Percentiles rank a stretch among this genome's conserved stretches.
phyloP scores from a whole-genome alignment of 1,139 yeast genomes.

The Yamadazyma conglobata region DNA sequence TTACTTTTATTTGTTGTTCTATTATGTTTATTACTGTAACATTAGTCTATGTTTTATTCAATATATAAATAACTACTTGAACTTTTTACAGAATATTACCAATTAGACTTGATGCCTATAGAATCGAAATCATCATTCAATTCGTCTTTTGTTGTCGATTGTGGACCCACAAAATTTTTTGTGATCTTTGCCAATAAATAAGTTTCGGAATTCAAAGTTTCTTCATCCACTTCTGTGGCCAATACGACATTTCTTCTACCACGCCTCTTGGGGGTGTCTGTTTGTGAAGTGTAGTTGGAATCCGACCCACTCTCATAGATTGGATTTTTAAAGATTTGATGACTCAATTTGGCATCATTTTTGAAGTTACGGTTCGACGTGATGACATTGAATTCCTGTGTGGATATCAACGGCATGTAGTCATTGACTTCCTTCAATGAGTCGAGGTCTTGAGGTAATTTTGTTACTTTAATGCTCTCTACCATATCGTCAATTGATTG shows the following conservation, averaged over 20 bases:
- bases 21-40: slow-evolving; percentile 16
- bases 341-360: slow-evolving; percentile 21
- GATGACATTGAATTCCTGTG: slow-evolving; percentile 37
- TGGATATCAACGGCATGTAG: slow-evolving; percentile 41
- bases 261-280: slow-evolving; percentile 19
- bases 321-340: slow-evolving; percentile 40
- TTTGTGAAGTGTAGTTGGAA: slow-evolving; percentile 23
- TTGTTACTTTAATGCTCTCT: slow-evolving; percentile 7
- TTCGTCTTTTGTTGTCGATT: slow-evolving; percentile 34
- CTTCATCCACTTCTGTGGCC: slow-evolving; percentile 17
- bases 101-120: slow-evolving; percentile 36
- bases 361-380: slow-evolving; percentile 35
- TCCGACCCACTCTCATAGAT: slow-evolving; percentile 45
- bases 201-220: slow-evolving; percentile 32
- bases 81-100: slow-evolving; percentile 29
- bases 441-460: slow-evolving; percentile 6
- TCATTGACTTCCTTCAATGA: slow-evolving; percentile 22
- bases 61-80: slow-evolving; percentile 5
- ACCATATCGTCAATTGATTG: slow-evolving; percentile 4
- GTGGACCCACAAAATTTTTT: slow-evolving; percentile 45
- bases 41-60: slow-evolving; percentile 13
- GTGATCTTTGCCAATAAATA: slow-evolving; percentile 41
- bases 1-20: slow-evolving; percentile 11
- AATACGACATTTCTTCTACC: slow-evolving; percentile 18
- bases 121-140: slow-evolving; percentile 32